Conservation (phyloP, 768 basidiomycete species). For the Hemileccinum rubropunctum region DNA sequence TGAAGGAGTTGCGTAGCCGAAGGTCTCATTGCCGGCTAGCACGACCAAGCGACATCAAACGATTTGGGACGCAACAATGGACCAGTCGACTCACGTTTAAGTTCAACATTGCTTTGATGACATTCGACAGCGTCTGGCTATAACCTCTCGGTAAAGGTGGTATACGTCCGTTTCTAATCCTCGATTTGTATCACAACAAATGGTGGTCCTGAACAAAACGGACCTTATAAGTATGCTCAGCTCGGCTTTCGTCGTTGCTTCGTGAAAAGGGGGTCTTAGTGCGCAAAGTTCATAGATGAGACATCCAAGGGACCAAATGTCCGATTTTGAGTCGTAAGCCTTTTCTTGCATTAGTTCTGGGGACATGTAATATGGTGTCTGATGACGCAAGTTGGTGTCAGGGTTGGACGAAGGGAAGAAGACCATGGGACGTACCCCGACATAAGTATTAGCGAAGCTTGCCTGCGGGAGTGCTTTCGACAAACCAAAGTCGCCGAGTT, state of each 20-base stretch:
- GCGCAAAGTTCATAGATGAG: conserved; percentile 96
- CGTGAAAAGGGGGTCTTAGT: conserved; percentile 88
- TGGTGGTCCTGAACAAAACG: conserved; percentile 13
- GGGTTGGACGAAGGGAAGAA: not conserved
- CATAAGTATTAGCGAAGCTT: conserved; percentile 93
- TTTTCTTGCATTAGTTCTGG: conserved; percentile 98
- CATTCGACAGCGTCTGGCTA: conserved; percentile 63
- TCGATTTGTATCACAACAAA: not conserved
- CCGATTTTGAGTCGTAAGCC: conserved; percentile 95
- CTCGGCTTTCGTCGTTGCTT: conserved; percentile 87
- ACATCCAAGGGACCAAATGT: conserved; percentile 98
- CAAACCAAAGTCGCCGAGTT: conserved; percentile 95
- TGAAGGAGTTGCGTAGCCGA: conserved; percentile 78
- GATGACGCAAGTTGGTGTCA: conserved; percentile 39
- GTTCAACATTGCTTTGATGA: conserved; percentile 86
- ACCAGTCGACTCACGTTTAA: conserved; percentile 57
- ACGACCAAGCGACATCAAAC: not conserved
- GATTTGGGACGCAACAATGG: not conserved
- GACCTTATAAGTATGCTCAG: conserved; percentile 79
- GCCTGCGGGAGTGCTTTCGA: conserved; percentile 88
- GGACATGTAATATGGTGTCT: conserved; percentile 99
- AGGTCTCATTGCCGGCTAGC: conserved; percentile 82
- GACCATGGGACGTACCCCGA: conserved; percentile 64
- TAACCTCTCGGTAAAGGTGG: conserved; percentile 86
- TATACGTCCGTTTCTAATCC: conserved; percentile 75